Evolutionary conservation across 2,329 filamentous ascomycete genomes (phyloP).

Genomic region (Knoxdaviesia capensis): DNA sequence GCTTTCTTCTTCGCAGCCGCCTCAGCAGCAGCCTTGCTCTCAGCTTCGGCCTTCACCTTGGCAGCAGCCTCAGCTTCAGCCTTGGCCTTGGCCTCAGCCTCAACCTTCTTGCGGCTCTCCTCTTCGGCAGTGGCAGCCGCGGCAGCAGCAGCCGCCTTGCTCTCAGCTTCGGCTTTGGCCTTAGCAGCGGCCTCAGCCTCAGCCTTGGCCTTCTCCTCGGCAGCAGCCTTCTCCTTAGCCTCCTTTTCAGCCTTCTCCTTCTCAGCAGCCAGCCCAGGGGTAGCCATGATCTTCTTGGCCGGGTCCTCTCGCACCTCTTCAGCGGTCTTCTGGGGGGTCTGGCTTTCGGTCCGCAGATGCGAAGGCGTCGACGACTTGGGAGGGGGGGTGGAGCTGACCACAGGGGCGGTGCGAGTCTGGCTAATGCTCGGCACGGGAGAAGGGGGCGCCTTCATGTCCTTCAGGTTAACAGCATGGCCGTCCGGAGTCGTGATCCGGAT

Average conservation of each 20-base stretch:
- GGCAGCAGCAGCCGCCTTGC: conserved; percentile 16
- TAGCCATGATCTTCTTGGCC: conserved; percentile 53
- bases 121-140: conserved; percentile 9
- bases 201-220: conserved; percentile 6
- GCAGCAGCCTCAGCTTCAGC: conserved; percentile 11
- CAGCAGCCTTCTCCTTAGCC: conserved; percentile 8
- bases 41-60: conserved; percentile 13
- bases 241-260: conserved; percentile 10
- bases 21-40: conserved; percentile 9
- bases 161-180: conserved; percentile 11
- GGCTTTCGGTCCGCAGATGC: conserved; percentile 53
- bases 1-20: conserved; percentile 8
- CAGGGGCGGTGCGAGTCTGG: conserved; percentile 42
- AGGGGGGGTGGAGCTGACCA: conserved; percentile 54
- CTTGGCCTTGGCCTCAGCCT: conserved; percentile 16
- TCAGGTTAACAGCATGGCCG: conserved; percentile 58
- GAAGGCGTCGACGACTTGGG: conserved; percentile 51
- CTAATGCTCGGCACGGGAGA: conserved; percentile 35
- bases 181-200: conserved; percentile 11
- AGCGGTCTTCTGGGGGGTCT: conserved; percentile 44
- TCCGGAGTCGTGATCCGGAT: conserved; percentile 71
- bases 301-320: conserved; percentile 74
- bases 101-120: conserved; percentile 14
- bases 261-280: conserved; percentile 8
- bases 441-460: conserved; percentile 33